Percentiles rank a stretch among this genome's conserved stretches.
These are phyloP conservation scores for Boletus vermiculosoides DNA, from an alignment of 768 basidiomycete species.

Conservation along the genomic window DNA sequence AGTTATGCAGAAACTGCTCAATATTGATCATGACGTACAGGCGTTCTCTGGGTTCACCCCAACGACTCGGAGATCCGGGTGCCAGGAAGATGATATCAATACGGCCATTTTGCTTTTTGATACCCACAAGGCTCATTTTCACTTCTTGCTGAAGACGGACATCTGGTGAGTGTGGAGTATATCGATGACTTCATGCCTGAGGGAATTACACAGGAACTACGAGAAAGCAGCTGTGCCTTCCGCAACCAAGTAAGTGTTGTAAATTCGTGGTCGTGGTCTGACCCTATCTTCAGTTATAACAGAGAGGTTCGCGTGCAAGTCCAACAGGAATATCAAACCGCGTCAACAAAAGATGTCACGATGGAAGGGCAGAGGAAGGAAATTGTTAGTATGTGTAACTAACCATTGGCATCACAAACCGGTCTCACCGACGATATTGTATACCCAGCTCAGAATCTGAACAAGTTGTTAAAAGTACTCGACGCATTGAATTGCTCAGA, in stretches of 20 bases:
- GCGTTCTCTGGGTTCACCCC: too few relatives aligned
- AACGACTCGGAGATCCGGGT: too few relatives aligned
- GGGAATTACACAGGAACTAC: background rate
- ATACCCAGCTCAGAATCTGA: background rate
- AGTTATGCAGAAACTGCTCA: too few relatives aligned
- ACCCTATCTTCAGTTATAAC: background rate
- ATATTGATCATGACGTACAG: too few relatives aligned
- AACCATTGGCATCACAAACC: fast-evolving
- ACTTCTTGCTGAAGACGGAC: too few relatives aligned
- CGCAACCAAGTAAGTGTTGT: background rate
- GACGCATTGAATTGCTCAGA: background rate
- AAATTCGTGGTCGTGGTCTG: background rate
- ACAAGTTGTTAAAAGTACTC: background rate
- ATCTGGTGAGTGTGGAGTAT: too few relatives aligned
- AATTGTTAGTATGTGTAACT: slow-evolving; percentile 4
- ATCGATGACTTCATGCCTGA: too few relatives aligned
- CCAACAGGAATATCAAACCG: background rate
- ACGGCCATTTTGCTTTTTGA: too few relatives aligned
- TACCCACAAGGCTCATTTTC: too few relatives aligned
- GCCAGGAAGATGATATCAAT: too few relatives aligned
- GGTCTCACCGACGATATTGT: background rate
- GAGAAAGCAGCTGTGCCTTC: background rate
- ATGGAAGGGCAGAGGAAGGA: background rate
- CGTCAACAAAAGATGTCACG: background rate
- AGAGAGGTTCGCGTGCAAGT: background rate